Evolutionary conservation across 257 asterid species (phyloP), one percentile per base, ranked within the genome.

Genomic region (Oldenlandia corymbosa): DNA sequence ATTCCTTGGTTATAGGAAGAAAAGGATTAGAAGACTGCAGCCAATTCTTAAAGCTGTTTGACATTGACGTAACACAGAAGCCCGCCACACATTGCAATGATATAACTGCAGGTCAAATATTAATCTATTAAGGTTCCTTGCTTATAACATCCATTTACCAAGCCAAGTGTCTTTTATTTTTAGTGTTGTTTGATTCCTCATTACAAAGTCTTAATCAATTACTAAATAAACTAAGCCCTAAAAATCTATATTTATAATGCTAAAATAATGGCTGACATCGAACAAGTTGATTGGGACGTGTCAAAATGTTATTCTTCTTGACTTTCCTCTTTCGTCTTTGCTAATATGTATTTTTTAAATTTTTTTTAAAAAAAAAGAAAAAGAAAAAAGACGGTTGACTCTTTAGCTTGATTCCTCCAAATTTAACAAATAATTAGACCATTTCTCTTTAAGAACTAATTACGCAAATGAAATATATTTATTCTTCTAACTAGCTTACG

Each of bases 261-360:
- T 66, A 55, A 28, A 55, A 66, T 45, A 67, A 8, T 10, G 41
- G 66, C 31, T 67, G 66, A 67, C 66, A 23, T 56, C 5, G 1
- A 20, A 34, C 11, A 10, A 18, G 6, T 51, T 0, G 12, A 41
- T 1, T 12, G 26, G 18, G 10, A 21, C 43, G 34, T 53, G 69
- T 65, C 69, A 39, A 65, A 34, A 21, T 20, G 20, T 31, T 32
- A 18, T 24, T 16, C 42, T 11, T 27, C 43, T 37, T 59, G 55
- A 59, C 14, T 16, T 51, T 17, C 26, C 17, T 61, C 4, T 21
- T 14, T 42, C 14, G 2, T 10, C 16, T 43, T 21, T 46, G 12
- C 46, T 14, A 43, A 43, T 43, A 11, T 3, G n/a, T n/a, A n/a
- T n/a, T n/a, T n/a, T n/a, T n/a, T n/a, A n/a, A n/a, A n/a, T n/a